These are phyloP conservation scores for Torulaspora franciscae DNA, from an alignment of 805 yeast genomes.

Conservation along the genomic window DNA sequence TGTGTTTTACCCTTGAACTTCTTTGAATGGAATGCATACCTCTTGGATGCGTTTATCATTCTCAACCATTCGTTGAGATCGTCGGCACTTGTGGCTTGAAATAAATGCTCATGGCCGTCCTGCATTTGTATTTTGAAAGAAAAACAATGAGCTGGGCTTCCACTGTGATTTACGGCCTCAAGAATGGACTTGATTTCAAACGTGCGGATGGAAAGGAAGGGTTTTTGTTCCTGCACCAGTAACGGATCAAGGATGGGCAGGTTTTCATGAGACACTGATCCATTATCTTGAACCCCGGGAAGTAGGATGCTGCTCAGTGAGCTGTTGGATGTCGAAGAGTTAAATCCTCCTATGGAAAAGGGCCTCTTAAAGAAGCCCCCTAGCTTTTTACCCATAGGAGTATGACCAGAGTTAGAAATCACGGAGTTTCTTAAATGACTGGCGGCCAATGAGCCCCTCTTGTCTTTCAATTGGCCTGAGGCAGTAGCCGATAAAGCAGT, in stretches of 20 bases:
- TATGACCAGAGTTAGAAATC: slow-evolving; percentile 18
- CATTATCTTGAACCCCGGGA: slow-evolving; percentile 37
- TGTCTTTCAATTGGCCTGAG: slow-evolving; percentile 14
- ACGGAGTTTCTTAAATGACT: slow-evolving; percentile 21
- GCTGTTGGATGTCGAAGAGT: slow-evolving; percentile 28
- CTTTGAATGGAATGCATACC: slow-evolving; percentile 41
- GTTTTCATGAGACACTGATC: slow-evolving; percentile 44
- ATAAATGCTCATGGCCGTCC: slow-evolving; percentile 50
- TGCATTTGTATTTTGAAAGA: slow-evolving; percentile 42
- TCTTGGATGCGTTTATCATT: slow-evolving; percentile 37
- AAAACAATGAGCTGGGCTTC: slow-evolving; percentile 19
- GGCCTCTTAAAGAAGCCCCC: slow-evolving; percentile 63
- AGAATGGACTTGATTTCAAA: slow-evolving; percentile 38
- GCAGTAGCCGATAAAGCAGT: slow-evolving; percentile 7
- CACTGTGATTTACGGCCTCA: slow-evolving; percentile 36
- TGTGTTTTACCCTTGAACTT: slow-evolving; percentile 39
- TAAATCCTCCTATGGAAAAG: slow-evolving; percentile 48
- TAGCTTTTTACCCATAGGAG: slow-evolving; percentile 41
- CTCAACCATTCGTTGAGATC: slow-evolving; percentile 76
- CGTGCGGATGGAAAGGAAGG: slow-evolving; percentile 45
- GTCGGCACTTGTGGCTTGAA: slow-evolving; percentile 59
- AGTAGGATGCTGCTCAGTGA: slow-evolving; percentile 29
- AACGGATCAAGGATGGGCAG: slow-evolving; percentile 51
- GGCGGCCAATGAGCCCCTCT: slow-evolving; percentile 26
- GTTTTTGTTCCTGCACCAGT: slow-evolving; percentile 45